A percentile compares a stretch with the other conserved stretches of the same genome.
Conservation (phyloP, 805 yeast species). For the Ogataea thermomethanolica region DNA sequence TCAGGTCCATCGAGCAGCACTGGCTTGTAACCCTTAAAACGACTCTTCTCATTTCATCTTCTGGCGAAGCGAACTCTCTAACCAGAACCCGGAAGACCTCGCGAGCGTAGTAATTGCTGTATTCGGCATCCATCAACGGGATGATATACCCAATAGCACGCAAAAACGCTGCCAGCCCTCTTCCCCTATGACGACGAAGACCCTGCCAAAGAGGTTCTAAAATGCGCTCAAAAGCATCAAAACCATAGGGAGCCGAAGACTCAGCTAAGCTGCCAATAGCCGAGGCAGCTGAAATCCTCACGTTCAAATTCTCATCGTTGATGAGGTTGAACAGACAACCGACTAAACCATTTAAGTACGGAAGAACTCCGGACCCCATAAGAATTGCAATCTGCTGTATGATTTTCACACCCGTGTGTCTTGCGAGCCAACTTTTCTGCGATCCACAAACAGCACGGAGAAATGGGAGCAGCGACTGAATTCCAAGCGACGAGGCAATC, state of each 20-base stretch:
- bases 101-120: constrained; percentile 70
- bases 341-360: constrained; percentile 64
- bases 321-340: constrained; percentile 56
- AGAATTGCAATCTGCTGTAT: constrained; percentile 72
- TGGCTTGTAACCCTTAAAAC: constrained; percentile 66
- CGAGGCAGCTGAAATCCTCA: constrained; percentile 66
- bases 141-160: constrained; percentile 75
- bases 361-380: constrained; percentile 70
- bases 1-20: constrained; percentile 58
- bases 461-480: constrained; percentile 71
- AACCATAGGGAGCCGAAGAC: constrained; percentile 82
- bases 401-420: constrained; percentile 77
- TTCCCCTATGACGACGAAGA: constrained; percentile 71
- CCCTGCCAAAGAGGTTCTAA: constrained; percentile 83
- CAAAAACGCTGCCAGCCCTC: constrained; percentile 68
- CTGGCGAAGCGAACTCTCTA: constrained; percentile 76
- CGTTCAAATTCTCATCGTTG: constrained; percentile 63
- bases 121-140: constrained; percentile 84
- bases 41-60: constrained; percentile 80
- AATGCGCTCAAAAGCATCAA: constrained; percentile 74
- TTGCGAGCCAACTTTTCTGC: constrained; percentile 73
- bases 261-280: constrained; percentile 77
- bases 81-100: constrained; percentile 66
- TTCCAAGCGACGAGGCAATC: constrained; percentile 75
- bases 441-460: constrained; percentile 75